Percentiles rank a stretch among this genome's conserved stretches.
Evolutionary conservation across 805 yeast species (phyloP).

Genomic region (Sugiyamaella qingdaonensis): DNA sequence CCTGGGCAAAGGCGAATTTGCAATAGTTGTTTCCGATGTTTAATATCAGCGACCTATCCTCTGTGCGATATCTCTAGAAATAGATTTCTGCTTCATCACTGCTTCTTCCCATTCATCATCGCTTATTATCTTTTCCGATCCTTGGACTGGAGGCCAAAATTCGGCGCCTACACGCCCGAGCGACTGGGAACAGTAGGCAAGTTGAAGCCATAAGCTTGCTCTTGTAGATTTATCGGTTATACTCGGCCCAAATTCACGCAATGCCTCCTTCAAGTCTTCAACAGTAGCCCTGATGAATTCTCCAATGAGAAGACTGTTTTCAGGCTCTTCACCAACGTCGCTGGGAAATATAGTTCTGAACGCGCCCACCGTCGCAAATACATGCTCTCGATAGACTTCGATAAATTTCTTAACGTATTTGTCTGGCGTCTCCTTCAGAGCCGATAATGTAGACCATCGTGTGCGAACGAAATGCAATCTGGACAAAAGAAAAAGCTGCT

Average conservation of each 20-base stretch:
- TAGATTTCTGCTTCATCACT: conserved; percentile 41
- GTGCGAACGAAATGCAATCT: conserved; percentile 61
- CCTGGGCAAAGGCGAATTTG: conserved; percentile 27
- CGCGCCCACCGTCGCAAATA: conserved; percentile 67
- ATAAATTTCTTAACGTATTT: conserved; percentile 71
- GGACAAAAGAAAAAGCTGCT: conserved; percentile 60
- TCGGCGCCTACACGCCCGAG: conserved; percentile 67
- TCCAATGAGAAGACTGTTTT: conserved; percentile 21
- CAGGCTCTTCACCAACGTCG: conserved; percentile 25
- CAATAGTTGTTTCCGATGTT: background rate
- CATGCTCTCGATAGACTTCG: conserved; percentile 80
- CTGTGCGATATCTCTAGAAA: conserved; percentile 16
- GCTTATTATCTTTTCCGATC: conserved; percentile 27
- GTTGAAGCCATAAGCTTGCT: conserved; percentile 72
- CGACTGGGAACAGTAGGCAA: conserved; percentile 86
- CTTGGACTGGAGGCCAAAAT: conserved; percentile 45
- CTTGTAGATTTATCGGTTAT: conserved; percentile 29
- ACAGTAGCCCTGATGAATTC: conserved; percentile 29
- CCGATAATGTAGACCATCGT: conserved; percentile 55
- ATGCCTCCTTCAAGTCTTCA: conserved; percentile 21
- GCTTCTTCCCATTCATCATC: conserved; percentile 42
- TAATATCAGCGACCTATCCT: conserved; percentile 3
- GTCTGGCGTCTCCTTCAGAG: conserved; percentile 53
- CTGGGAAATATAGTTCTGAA: conserved; percentile 59
- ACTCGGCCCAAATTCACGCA: conserved; percentile 25